A percentile compares a stretch with the other conserved stretches of the same genome.
Conservation (phyloP, 495 filamentous ascomycete genomes). For the Astrothelium subdiscretum region DNA sequence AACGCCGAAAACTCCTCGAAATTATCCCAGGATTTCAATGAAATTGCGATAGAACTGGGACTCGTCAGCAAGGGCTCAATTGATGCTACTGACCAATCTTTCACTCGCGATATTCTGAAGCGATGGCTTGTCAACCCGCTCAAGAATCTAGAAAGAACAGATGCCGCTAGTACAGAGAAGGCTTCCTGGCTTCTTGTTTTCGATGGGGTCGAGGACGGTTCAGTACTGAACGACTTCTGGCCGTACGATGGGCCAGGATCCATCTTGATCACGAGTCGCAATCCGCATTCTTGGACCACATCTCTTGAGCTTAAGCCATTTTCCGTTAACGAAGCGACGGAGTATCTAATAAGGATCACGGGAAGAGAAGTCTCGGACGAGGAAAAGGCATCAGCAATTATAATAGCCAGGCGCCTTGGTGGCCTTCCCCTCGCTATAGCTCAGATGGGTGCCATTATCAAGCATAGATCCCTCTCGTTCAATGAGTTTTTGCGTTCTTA, state of each 20-base stretch:
- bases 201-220: slow-evolving; percentile 4
- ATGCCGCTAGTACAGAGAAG: not conserved
- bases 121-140: slow-evolving; percentile 13
- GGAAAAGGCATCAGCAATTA: not conserved
- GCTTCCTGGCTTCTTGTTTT: slow-evolving; percentile 12
- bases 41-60: slow-evolving; percentile 11
- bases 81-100: slow-evolving; percentile 12
- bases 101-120: slow-evolving; percentile 11
- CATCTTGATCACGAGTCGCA: slow-evolving; percentile 13
- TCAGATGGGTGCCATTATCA: slow-evolving; percentile 5
- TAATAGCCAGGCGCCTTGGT: not conserved
- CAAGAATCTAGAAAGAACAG: not conserved
- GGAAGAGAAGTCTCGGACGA: not conserved
- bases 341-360: not conserved
- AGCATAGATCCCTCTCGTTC: not conserved
- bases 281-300: slow-evolving; percentile 2
- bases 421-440: slow-evolving; percentile 6
- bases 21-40: slow-evolving; percentile 8
- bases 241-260: slow-evolving; percentile 5
- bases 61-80: slow-evolving; percentile 11
- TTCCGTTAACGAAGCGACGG: not conserved
- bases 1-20: slow-evolving; percentile 14
- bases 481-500: slow-evolving; percentile 4
- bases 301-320: slow-evolving; percentile 8
- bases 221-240: slow-evolving; percentile 11